These are phyloP conservation scores for Ustilaginoidea virens DNA, from an alignment of 2,329 filamentous ascomycete genomes.

Conservation along the genomic window DNA sequence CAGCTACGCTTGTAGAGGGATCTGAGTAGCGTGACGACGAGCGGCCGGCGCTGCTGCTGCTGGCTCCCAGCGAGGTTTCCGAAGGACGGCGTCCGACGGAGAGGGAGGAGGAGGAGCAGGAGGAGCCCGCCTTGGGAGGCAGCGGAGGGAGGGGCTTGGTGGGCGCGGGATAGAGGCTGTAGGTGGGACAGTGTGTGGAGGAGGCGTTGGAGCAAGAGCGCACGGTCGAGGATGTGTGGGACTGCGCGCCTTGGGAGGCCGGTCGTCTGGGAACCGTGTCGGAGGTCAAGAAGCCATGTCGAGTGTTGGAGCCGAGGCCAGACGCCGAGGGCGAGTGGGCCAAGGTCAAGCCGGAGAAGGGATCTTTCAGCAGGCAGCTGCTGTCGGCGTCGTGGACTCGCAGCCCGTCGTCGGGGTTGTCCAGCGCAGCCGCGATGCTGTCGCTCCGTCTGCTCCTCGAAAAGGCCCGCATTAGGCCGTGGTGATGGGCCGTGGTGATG, in stretches of 20 bases:
- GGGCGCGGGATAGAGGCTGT: constrained; percentile 5
- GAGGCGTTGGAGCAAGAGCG: constrained; percentile 3
- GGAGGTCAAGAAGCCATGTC: not conserved
- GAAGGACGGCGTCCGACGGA: constrained; percentile 3
- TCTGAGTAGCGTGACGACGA: constrained; percentile 5
- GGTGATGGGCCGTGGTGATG: too few relatives aligned
- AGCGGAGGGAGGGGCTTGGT: constrained; percentile 4
- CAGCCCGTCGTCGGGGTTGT: too few relatives aligned
- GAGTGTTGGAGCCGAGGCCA: not conserved
- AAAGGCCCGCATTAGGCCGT: too few relatives aligned
- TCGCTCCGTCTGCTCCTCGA: too few relatives aligned
- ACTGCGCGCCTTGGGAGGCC: not conserved
- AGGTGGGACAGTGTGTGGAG: constrained; percentile 1
- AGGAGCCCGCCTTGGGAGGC: constrained; percentile 1
- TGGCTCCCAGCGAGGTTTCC: not conserved
- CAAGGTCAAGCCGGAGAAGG: too few relatives aligned
- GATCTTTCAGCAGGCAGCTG: too few relatives aligned
- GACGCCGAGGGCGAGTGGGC: too few relatives aligned
- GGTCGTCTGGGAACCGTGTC: constrained; percentile 1
- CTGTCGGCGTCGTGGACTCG: too few relatives aligned
- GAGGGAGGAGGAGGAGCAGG: constrained; percentile 1
- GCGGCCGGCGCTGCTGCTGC: constrained; percentile 3
- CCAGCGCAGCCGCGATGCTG: too few relatives aligned
- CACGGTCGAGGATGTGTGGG: constrained; percentile 1
- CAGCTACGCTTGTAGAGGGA: not conserved